phyloP scores from a whole-genome alignment of 2,329 filamentous ascomycete genomes.

The Pseudogymnoascus sp. region DNA sequence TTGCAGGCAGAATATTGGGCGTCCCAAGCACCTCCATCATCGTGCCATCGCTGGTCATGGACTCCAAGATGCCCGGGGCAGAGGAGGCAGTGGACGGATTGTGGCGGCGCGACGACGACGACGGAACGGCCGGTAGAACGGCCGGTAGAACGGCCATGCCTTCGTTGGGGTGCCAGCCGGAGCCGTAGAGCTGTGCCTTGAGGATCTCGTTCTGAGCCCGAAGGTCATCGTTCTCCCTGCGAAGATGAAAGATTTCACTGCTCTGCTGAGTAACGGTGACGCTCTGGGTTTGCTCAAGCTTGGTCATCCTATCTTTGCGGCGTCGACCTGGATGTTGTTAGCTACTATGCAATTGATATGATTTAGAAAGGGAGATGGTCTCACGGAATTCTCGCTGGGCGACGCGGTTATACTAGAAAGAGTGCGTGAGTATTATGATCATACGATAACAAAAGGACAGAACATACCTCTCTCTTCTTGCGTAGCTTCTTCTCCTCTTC shows the following conservation, averaged over 20 bases:
- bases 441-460: background rate
- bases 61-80: background rate
- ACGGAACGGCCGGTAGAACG: slow-evolving; percentile 21
- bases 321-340: slow-evolving; percentile 28
- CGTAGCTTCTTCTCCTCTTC: background rate
- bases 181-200: slow-evolving; percentile 28
- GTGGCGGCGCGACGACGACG: slow-evolving; percentile 20
- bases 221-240: slow-evolving; percentile 33
- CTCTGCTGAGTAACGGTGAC: slow-evolving; percentile 32
- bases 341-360: slow-evolving; percentile 12
- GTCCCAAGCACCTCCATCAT: background rate
- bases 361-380: slow-evolving; percentile 14
- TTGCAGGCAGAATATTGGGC: slow-evolving; percentile 25
- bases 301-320: slow-evolving; percentile 36
- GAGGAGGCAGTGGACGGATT: slow-evolving; percentile 14
- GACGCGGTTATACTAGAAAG: slow-evolving; percentile 31
- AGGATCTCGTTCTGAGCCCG: slow-evolving; percentile 33
- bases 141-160: slow-evolving; percentile 19
- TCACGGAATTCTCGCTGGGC: slow-evolving; percentile 37
- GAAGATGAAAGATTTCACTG: slow-evolving; percentile 33
- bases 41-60: background rate
- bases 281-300: slow-evolving; percentile 33
- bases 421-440: background rate
- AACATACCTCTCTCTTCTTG: background rate
- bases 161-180: slow-evolving; percentile 11